Base-by-base conservation (phyloP, 2,329 filamentous ascomycete genomes). In the Apiospora kogelbergensis region DNA sequence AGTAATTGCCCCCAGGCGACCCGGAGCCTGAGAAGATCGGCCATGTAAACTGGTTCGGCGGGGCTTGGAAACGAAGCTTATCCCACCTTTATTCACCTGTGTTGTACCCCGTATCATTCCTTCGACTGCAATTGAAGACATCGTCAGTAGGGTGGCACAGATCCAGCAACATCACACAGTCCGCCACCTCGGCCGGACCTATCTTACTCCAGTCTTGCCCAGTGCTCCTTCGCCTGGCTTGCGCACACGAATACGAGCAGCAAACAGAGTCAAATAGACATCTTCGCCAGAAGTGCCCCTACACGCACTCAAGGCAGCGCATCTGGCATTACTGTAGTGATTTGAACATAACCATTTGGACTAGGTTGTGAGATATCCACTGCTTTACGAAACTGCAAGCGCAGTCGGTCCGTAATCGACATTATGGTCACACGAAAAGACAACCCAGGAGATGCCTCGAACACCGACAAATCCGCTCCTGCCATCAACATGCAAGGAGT, bases 341-440 rank as follows among this genome's bases (percentile, higher is more conserved):
- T 60, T 60, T 60, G 53, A 60, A 60, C 3, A 13, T 7, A 60
- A 4, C 26, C 53, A n/a, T 60, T n/a, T 22, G 7, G 53, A 9
- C 13, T 5, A n/a, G 20, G 30, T 60, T 30, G 17, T 6, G 53
- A 60, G 20, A 7, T 37, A 37, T 37, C n/a, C 30, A 17, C 53
- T 37, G 5, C 26, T 13, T 9, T 60, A n/a, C 3, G 9, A 60
- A 22, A 60, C 30, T 6, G 22, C 53, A 37, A 60, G 53, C 20
- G 30, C 26, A 37, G 3, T 1, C 9, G 17, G 30, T 37, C 26
- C 7, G 30, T 37, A 22, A 60, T 37, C 30, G 20, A 2, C 53
- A 60, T 72, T 64, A 84, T 84, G 82, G 82, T 84, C 57, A 75
- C 79, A 69, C 80, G 81, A 71, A 83, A 83, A 71, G 76, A 81